Evolutionary conservation across 345 rosid genomes (phyloP).

Genomic region (Arabis alpina): DNA sequence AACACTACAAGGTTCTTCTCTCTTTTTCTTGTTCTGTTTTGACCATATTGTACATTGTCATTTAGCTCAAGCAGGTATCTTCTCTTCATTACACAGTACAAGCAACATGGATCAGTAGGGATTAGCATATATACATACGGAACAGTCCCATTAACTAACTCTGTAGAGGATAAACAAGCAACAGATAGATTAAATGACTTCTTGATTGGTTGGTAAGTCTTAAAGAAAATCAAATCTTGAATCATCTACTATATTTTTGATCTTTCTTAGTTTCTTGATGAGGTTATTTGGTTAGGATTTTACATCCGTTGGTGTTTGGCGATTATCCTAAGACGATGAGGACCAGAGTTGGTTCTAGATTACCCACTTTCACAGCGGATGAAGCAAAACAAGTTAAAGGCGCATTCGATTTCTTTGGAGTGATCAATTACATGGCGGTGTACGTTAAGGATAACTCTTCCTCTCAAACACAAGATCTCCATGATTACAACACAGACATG

Average conservation of each 20-base stretch:
- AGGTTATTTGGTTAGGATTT: conserved; percentile 52
- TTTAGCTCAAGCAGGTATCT: not conserved
- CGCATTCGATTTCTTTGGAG: conserved; percentile 82
- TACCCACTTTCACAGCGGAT: conserved; percentile 62
- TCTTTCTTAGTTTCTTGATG: not conserved
- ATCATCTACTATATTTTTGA: not conserved
- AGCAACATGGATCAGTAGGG: conserved; percentile 72
- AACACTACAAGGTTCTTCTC: conserved; percentile 67
- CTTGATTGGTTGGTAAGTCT: conserved; percentile 82
- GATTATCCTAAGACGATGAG: conserved; percentile 86
- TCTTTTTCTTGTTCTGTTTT: not conserved
- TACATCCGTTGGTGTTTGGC: conserved; percentile 79
- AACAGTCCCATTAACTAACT: conserved; percentile 57
- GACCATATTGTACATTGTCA: not conserved
- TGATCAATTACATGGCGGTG: conserved; percentile 75
- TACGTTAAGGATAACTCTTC: conserved; percentile 53
- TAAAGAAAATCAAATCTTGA: not conserved
- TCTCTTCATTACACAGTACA: conserved; percentile 48
- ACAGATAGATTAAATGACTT: conserved; percentile 81
- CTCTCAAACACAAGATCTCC: not conserved
- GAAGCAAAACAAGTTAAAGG: conserved; percentile 69
- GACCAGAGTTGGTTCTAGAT: conserved; percentile 62
- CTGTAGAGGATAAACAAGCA: conserved; percentile 62
- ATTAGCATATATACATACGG: conserved; percentile 69
- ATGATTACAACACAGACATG: conserved; percentile 21